Conservation (phyloP, 352 stramenopile genomes). For the Pythium biforme region DNA sequence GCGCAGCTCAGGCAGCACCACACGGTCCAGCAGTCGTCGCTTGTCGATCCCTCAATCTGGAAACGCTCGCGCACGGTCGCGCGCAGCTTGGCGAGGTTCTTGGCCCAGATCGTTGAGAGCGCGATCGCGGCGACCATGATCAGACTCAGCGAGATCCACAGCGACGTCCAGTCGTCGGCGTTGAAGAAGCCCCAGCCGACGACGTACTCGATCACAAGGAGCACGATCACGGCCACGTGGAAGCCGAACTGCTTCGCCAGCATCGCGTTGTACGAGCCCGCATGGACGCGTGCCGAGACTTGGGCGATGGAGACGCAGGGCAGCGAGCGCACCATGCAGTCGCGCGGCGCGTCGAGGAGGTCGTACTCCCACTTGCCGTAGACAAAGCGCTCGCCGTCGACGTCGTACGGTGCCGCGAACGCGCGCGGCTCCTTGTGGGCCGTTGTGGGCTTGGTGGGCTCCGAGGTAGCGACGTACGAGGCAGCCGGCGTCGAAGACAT, state of each 20-base stretch:
- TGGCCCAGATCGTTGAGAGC: background rate
- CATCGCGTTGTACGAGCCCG: slow-evolving; percentile 9
- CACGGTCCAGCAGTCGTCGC: slow-evolving; percentile 4
- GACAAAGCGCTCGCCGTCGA: background rate
- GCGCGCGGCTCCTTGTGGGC: background rate
- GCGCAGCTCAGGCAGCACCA: background rate
- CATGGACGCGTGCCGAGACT: slow-evolving; percentile 4
- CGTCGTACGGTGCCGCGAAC: slow-evolving; percentile 1
- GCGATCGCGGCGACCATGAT: background rate
- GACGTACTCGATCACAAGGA: background rate
- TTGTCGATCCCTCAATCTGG: slow-evolving; percentile 5
- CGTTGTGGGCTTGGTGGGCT: background rate
- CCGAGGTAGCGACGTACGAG: background rate
- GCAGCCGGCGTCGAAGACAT: slow-evolving; percentile 2
- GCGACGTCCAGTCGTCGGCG: background rate
- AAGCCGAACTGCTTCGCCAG: background rate
- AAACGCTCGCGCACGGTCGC: slow-evolving; percentile 3
- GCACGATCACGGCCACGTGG: background rate
- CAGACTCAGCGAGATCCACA: background rate
- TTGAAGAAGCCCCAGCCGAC: background rate
- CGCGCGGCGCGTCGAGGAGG: slow-evolving; percentile 8
- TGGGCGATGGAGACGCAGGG: slow-evolving; percentile 7
- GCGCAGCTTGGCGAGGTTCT: slow-evolving; percentile 2
- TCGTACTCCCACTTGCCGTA: slow-evolving; percentile 17
- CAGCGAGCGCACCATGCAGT: slow-evolving; percentile 8